These are phyloP conservation scores for Tylopilus felleus DNA, from an alignment of 768 basidiomycete genomes.

Conservation along the genomic window DNA sequence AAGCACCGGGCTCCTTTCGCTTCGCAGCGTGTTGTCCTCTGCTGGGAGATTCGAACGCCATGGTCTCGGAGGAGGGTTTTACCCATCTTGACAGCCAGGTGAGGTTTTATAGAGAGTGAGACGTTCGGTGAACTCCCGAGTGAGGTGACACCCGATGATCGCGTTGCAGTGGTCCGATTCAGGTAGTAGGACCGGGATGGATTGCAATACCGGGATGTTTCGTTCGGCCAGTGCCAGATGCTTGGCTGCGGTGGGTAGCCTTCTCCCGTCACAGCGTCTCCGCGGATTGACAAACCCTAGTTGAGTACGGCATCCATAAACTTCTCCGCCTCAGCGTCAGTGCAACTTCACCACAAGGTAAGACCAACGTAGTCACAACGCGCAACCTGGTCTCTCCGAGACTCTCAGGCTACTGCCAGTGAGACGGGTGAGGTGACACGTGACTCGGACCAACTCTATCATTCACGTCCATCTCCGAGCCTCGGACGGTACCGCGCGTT, in stretches of 20 bases:
- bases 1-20: constrained; percentile 35
- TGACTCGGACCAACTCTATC: too few relatives aligned
- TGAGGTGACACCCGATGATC: background rate
- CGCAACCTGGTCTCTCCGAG: too few relatives aligned
- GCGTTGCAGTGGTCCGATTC: background rate
- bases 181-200: background rate
- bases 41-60: background rate
- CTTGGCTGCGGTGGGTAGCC: background rate
- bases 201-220: background rate
- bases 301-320: too few relatives aligned
- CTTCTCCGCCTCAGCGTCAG: too few relatives aligned
- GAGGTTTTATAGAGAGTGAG: background rate
- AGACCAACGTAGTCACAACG: too few relatives aligned
- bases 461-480: too few relatives aligned
- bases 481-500: too few relatives aligned
- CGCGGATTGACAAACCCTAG: background rate
- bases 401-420: too few relatives aligned
- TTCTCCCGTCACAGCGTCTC: background rate
- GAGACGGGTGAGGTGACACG: too few relatives aligned
- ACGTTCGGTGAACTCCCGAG: background rate
- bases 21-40: background rate
- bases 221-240: background rate
- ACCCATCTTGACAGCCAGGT: too few relatives aligned
- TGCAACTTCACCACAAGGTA: too few relatives aligned
- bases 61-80: background rate